phyloP scores from a whole-genome alignment of 1,139 yeast genomes.

The Geotrichum klebahnii region DNA sequence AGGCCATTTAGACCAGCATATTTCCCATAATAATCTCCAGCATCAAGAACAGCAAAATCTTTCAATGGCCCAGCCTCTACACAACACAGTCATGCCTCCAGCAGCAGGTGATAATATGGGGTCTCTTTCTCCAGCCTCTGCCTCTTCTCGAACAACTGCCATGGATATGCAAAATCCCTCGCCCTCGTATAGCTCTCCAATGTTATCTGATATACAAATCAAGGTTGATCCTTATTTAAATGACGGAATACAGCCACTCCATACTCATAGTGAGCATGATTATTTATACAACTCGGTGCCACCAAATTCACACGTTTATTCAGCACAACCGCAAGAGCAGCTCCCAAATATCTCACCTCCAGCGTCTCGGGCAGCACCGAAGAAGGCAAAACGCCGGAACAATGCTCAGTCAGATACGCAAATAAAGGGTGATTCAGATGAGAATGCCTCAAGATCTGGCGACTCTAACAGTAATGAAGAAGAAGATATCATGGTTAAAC shows the following conservation, averaged over 20 bases:
- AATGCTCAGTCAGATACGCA: background rate
- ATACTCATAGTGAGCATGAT: background rate
- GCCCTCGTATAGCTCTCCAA: conserved; percentile 10
- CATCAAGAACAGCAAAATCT: background rate
- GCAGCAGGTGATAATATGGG: conserved; percentile 3
- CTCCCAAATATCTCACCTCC: conserved; percentile 9
- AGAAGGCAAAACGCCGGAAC: conserved; percentile 1
- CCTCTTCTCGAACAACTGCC: conserved; percentile 7
- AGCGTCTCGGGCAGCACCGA: background rate
- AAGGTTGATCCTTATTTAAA: conserved; percentile 14
- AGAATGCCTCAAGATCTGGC: conserved; percentile 3
- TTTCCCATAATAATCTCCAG: background rate
- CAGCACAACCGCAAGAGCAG: conserved; percentile 1
- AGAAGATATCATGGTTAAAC: conserved; percentile 50
- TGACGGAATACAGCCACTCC: background rate
- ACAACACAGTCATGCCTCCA: background rate
- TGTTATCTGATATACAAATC: conserved; percentile 4
- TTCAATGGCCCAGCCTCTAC: background rate
- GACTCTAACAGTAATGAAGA: conserved; percentile 33
- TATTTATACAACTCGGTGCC: background rate
- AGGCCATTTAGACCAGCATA: background rate
- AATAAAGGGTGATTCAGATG: background rate
- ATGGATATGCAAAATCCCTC: background rate
- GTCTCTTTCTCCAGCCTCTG: conserved; percentile 5
- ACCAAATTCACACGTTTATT: background rate